phyloP scores from a whole-genome alignment of 257 asterid genomes.

The Solanum pimpinellifolium region DNA sequence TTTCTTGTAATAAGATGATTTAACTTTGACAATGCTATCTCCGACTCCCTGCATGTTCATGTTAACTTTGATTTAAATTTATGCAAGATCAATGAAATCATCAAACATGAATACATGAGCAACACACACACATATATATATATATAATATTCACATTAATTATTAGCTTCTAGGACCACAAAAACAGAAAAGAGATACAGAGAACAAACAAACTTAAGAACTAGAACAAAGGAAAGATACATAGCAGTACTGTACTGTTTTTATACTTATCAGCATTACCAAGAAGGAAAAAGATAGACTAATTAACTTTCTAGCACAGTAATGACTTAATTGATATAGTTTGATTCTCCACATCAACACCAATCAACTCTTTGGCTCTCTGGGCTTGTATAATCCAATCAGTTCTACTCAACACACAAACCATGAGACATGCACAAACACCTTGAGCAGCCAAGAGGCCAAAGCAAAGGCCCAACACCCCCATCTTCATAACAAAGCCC shows the following conservation, averaged over 20 bases:
- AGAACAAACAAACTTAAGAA: neutral
- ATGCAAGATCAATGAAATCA: neutral
- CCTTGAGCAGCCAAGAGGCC: slow-evolving; percentile 53
- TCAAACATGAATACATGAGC: neutral
- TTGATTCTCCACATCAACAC: neutral
- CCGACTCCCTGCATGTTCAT: neutral
- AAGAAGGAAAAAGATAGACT: neutral
- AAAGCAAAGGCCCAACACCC: slow-evolving; percentile 38
- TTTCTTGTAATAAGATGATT: neutral
- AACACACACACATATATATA: neutral
- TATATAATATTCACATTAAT: neutral
- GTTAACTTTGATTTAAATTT: neutral
- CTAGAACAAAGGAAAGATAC: neutral
- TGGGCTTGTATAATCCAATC: slow-evolving; percentile 36
- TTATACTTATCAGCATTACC: neutral
- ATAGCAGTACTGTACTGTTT: neutral
- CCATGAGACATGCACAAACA: slow-evolving; percentile 29
- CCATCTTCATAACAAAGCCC: slow-evolving; percentile 40
- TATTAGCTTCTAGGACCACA: neutral
- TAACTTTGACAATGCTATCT: neutral
- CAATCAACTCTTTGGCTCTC: slow-evolving; percentile 36
- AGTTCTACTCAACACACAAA: slow-evolving; percentile 24
- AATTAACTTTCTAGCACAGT: neutral
- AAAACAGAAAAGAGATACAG: neutral
- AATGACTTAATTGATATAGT: neutral